These are phyloP conservation scores for Eucalyptus globulus DNA, from an alignment of 345 rosid species.

Conservation along the genomic window DNA sequence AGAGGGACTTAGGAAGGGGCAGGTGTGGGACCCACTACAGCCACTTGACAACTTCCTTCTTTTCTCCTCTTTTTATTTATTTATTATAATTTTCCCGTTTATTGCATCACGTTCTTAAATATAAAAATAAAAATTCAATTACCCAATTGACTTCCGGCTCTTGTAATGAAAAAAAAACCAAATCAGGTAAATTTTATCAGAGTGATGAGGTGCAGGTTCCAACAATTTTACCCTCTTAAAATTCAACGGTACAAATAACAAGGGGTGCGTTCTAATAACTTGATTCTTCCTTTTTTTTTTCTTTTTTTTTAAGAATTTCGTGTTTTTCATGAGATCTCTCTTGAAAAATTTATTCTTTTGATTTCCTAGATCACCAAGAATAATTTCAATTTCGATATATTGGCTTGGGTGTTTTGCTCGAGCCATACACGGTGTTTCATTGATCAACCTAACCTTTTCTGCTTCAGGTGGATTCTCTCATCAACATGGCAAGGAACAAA, in stretches of 20 bases:
- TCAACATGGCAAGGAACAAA: neutral
- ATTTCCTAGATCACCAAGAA: neutral
- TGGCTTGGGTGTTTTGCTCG: neutral
- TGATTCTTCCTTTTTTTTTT: neutral
- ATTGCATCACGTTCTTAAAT: neutral
- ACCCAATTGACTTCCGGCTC: neutral
- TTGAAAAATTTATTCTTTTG: neutral
- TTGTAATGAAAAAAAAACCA: neutral
- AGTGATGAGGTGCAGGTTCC: neutral
- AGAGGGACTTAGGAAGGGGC: neutral
- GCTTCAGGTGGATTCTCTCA: neutral
- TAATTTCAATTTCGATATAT: neutral
- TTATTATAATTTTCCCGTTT: neutral
- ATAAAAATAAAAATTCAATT: neutral
- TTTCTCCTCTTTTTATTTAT: neutral
- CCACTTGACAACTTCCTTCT: neutral
- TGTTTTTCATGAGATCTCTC: neutral
- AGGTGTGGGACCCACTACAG: neutral
- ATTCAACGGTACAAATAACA: neutral
- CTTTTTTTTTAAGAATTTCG: neutral
- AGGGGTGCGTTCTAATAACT: fast-evolving
- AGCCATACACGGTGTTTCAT: neutral
- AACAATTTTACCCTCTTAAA: neutral
- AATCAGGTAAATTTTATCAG: neutral
- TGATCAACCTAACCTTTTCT: neutral